Evolutionary conservation across 169 alveolate genomes (phyloP).

Genomic region (Eimeria acervulina): DNA sequence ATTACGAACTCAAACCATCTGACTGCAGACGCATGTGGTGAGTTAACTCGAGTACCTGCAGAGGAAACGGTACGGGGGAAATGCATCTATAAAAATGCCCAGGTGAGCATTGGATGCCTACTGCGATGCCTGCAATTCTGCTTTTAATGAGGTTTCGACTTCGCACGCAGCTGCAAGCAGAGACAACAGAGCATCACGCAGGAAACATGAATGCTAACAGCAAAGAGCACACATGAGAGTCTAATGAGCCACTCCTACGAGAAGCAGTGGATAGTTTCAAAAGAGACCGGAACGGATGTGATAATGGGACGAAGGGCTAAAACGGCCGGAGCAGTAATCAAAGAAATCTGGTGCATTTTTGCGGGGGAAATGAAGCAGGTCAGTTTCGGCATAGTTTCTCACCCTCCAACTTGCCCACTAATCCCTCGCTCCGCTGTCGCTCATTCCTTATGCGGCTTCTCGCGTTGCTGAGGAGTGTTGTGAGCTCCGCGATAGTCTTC

Average conservation of each 20-base stretch:
- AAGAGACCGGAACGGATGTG: background rate
- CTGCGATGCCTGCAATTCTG: constrained; percentile 58
- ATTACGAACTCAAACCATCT: background rate
- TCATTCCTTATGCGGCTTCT: constrained; percentile 56
- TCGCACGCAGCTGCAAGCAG: constrained; percentile 41
- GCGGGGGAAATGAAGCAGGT: background rate
- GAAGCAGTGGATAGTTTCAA: background rate
- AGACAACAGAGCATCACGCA: constrained; percentile 12
- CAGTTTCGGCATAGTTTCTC: background rate
- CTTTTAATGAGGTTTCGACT: constrained; percentile 33
- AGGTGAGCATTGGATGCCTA: background rate
- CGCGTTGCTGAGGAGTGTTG: constrained; percentile 37
- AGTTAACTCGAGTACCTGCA: background rate
- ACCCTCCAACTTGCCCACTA: constrained; percentile 63
- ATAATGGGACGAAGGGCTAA: background rate
- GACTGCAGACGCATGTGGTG: background rate
- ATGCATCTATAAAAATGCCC: background rate
- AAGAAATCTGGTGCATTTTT: background rate
- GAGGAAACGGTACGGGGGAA: background rate
- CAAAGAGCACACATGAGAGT: background rate
- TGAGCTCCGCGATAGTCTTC: constrained; percentile 53
- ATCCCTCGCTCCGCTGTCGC: constrained; percentile 68
- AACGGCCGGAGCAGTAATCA: background rate
- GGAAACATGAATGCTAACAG: background rate
- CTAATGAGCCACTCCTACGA: background rate